Evolutionary conservation across 2,329 filamentous ascomycete genomes (phyloP).

Genomic region (Fusarium citri): DNA sequence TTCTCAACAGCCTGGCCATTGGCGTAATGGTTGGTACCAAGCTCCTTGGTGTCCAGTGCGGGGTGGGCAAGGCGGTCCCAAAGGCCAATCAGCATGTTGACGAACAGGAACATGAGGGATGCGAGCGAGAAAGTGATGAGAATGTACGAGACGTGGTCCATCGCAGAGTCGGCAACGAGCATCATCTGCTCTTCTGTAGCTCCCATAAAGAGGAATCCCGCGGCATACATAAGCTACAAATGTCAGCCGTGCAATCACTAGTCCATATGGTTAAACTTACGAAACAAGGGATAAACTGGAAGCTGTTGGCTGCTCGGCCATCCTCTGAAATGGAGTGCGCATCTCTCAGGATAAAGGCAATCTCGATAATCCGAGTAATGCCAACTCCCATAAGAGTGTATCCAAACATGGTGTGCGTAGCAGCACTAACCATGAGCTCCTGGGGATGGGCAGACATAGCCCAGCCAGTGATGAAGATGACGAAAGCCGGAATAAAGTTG

Average conservation of each 20-base stretch:
- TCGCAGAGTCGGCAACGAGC: conserved; percentile 76
- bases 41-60: conserved; percentile 50
- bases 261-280: conserved; percentile 59
- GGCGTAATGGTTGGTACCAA: conserved; percentile 51
- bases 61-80: conserved; percentile 74
- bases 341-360: conserved; percentile 87
- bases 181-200: conserved; percentile 97
- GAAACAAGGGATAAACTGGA: conserved; percentile 66
- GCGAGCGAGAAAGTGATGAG: conserved; percentile 91
- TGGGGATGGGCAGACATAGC: conserved; percentile 95
- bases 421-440: conserved; percentile 82
- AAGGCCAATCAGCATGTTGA: conserved; percentile 85
- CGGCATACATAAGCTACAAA: conserved; percentile 82
- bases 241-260: conserved; percentile 19
- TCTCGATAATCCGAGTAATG: conserved; percentile 85
- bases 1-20: conserved; percentile 58
- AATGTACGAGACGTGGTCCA: conserved; percentile 92
- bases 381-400: conserved; percentile 96
- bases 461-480: conserved; percentile 93
- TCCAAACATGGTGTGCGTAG: conserved; percentile 89
- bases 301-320: conserved; percentile 74
- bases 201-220: conserved; percentile 97
- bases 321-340: conserved; percentile 72
- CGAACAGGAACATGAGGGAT: conserved; percentile 91
- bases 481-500: conserved; percentile 92